These are phyloP conservation scores for Sanguinoderma infundibulare DNA, from an alignment of 1,284 basidiomycete genomes.

Conservation along the genomic window DNA sequence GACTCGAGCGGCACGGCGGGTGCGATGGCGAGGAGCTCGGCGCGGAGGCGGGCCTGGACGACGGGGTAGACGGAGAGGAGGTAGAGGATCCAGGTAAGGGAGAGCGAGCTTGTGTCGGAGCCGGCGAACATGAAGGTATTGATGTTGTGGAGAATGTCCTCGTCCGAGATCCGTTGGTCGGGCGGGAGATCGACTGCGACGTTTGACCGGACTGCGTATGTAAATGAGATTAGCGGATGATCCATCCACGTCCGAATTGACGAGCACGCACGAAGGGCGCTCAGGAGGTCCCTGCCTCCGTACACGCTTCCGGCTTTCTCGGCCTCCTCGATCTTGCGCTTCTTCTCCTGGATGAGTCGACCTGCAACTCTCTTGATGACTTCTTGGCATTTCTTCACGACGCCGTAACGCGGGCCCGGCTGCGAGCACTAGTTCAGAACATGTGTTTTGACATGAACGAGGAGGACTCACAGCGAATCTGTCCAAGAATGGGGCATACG, in stretches of 20 bases:
- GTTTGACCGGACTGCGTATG: conserved; percentile 75
- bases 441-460: background rate
- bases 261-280: conserved; percentile 57
- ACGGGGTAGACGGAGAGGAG: conserved; percentile 68
- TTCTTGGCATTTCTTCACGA: conserved; percentile 55
- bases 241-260: conserved; percentile 6
- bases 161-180: conserved; percentile 78
- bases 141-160: conserved; percentile 80
- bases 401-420: conserved; percentile 17
- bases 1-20: conserved; percentile 44
- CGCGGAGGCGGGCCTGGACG: conserved; percentile 66
- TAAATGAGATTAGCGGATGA: background rate
- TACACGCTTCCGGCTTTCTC: conserved; percentile 52
- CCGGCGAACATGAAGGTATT: conserved; percentile 90
- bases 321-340: conserved; percentile 62
- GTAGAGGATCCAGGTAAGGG: conserved; percentile 77
- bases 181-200: conserved; percentile 61
- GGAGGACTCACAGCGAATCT: conserved; percentile 37
- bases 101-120: conserved; percentile 81
- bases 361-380: conserved; percentile 71
- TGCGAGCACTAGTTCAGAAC: background rate
- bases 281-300: conserved; percentile 67
- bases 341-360: conserved; percentile 74
- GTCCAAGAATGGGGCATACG: conserved; percentile 66
- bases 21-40: conserved; percentile 55